Evolutionary conservation across 495 filamentous ascomycete genomes (phyloP).

Genomic region (Penicillium bovifimosum): DNA sequence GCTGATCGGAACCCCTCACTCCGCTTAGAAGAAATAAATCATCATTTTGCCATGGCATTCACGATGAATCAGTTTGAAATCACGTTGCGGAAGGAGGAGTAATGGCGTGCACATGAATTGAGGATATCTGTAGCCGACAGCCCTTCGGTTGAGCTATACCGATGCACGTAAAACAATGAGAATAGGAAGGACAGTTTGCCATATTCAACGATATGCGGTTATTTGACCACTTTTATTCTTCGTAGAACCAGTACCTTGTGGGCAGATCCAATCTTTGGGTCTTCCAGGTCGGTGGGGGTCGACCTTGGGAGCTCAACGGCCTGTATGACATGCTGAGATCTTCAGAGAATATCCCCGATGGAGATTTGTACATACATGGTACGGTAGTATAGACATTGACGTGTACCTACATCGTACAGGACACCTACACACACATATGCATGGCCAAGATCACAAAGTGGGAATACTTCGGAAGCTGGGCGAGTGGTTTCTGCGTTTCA

Average conservation of each 20-base stretch:
- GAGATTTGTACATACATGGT: background rate
- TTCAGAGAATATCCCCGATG: background rate
- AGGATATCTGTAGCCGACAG: background rate
- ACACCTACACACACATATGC: background rate
- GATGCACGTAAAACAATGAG: background rate
- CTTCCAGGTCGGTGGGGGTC: slow-evolving; percentile 8
- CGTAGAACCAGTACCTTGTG: slow-evolving; percentile 23
- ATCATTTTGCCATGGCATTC: slow-evolving; percentile 4
- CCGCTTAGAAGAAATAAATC: slow-evolving; percentile 26
- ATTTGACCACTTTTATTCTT: slow-evolving; percentile 20
- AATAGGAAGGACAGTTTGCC: background rate
- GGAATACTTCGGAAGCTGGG: background rate
- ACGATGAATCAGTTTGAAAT: background rate
- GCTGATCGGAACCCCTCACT: slow-evolving; percentile 9
- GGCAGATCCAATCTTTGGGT: slow-evolving; percentile 15
- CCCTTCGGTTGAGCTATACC: background rate
- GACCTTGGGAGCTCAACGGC: slow-evolving; percentile 9
- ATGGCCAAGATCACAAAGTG: background rate
- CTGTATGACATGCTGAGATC: background rate
- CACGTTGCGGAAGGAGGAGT: background rate
- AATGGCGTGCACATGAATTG: background rate
- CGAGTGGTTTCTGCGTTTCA: background rate
- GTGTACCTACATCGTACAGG: background rate
- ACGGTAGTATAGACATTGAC: background rate
- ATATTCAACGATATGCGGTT: slow-evolving; percentile 10